A percentile compares a stretch with the other conserved stretches of the same genome.
These are phyloP conservation scores for Magnaporthales sp. DNA, from an alignment of 2,329 filamentous ascomycete species.

Conservation along the genomic window DNA sequence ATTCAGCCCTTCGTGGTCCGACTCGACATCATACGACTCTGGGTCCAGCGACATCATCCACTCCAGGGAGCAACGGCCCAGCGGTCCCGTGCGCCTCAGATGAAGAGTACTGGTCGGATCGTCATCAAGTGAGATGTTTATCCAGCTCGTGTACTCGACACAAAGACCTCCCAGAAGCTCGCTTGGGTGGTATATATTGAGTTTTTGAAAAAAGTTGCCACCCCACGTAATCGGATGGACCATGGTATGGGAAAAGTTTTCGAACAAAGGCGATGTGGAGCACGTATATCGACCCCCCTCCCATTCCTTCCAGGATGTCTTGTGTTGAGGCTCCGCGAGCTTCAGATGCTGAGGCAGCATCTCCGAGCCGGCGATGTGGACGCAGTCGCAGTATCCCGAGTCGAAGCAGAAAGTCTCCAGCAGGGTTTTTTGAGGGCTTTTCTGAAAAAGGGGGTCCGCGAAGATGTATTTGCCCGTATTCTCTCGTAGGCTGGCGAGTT, in stretches of 20 bases:
- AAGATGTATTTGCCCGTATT: background rate
- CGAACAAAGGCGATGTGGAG: too few relatives aligned
- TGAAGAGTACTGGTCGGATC: background rate
- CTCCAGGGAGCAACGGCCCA: background rate
- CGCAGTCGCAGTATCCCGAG: background rate
- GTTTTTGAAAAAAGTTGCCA: too few relatives aligned
- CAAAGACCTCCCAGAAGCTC: background rate
- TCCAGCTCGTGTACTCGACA: background rate
- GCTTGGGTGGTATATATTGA: background rate
- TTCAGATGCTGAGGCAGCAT: background rate
- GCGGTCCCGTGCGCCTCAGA: background rate
- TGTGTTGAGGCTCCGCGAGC: background rate
- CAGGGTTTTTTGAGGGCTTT: background rate
- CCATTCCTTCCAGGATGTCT: background rate
- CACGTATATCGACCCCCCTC: too few relatives aligned
- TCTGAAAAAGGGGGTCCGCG: background rate
- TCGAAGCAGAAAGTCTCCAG: background rate
- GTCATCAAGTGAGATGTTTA: background rate
- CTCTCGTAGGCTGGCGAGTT: background rate
- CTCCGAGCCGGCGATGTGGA: background rate
- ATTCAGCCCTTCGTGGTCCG: background rate
- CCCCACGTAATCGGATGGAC: too few relatives aligned
- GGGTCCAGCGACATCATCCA: background rate
- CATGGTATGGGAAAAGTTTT: too few relatives aligned
- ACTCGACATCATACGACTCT: background rate